Conservation (phyloP, 148 eudicot genomes). For the Oxyria digyna region DNA sequence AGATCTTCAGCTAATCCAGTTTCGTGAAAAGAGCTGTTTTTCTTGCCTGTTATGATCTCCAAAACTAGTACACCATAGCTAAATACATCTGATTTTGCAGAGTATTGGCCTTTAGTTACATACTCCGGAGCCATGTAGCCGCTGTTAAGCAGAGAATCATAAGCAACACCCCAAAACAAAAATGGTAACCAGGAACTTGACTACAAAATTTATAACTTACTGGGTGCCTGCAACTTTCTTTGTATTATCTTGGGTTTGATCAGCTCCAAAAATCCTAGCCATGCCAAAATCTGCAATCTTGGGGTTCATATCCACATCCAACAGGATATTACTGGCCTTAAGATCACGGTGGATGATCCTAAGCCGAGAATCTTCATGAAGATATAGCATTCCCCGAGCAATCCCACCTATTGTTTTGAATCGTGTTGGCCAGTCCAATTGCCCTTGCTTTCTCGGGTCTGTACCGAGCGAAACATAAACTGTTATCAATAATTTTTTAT, state of each 20-base stretch:
- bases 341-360: constrained; percentile 35
- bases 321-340: constrained; percentile 26
- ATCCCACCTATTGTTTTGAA: constrained; percentile 31
- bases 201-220: constrained; percentile 13
- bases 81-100: constrained; percentile 22
- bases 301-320: constrained; percentile 29
- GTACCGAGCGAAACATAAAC: neutral
- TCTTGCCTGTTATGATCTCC: constrained; percentile 22
- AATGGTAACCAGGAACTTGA: neutral
- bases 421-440: constrained; percentile 26
- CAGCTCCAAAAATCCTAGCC: constrained; percentile 25
- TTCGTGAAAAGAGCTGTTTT: constrained; percentile 16
- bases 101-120: constrained; percentile 25
- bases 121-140: constrained; percentile 33
- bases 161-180: neutral
- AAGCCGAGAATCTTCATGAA: constrained; percentile 39
- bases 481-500: neutral
- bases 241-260: constrained; percentile 27
- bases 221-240: constrained; percentile 25
- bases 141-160: neutral
- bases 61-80: constrained; percentile 26
- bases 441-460: constrained; percentile 17
- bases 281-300: constrained; percentile 30
- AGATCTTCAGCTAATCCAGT: constrained; percentile 21
- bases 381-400: constrained; percentile 35